Base-by-base conservation (phyloP, 306 rosid genomes). In the Corylus heterophylla region DNA sequence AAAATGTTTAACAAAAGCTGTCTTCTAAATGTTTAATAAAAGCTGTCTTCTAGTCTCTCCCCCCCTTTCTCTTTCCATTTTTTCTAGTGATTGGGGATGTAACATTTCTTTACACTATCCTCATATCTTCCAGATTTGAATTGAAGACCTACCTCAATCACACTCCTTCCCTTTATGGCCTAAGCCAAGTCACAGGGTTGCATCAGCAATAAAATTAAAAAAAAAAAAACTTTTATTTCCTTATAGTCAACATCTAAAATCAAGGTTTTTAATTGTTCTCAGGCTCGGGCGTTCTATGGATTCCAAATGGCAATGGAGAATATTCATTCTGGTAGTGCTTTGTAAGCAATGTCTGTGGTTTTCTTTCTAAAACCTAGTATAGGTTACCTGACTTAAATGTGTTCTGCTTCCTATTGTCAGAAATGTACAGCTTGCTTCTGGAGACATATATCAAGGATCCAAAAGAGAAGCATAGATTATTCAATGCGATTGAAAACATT, bases 231-330 rank as follows among this genome's bases (percentile, higher is more conserved):
- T 64, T 73, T 51, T 75, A n/a, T 42, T 75, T 58, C 58, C 75
- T 77, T 58, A 14, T 54, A 44, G 55, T 56, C 76, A 67, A 76
- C 79, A 67, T 72, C 81, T 81, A 83, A 89, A 70, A 44, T 76
- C 47, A 37, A 42, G 61, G 35, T 45, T 83, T 42, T 56, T 79
- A 39, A 7, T 81, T 75, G 59, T 76, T 73, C 73, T 27, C 85
- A 92, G 98, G 94, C 96, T 88, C 90, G 97, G 61, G 97, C 98
- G 47, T 94, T 94, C 80, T 94, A 92, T 76, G 96, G 97, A 75
- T 92, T 94, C 87, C 98, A 94, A 80, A 91, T 94, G 78, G 98
- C 97, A 69, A 92, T 92, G 89, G 98, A 94, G 88, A 94, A 94
- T 87, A 86, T 94, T 80, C 98, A 94, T 83, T 94, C 97, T 51